These are phyloP conservation scores for Ambrosia artemisiifolia DNA, from an alignment of 129 eudicot species.

Conservation along the genomic window DNA sequence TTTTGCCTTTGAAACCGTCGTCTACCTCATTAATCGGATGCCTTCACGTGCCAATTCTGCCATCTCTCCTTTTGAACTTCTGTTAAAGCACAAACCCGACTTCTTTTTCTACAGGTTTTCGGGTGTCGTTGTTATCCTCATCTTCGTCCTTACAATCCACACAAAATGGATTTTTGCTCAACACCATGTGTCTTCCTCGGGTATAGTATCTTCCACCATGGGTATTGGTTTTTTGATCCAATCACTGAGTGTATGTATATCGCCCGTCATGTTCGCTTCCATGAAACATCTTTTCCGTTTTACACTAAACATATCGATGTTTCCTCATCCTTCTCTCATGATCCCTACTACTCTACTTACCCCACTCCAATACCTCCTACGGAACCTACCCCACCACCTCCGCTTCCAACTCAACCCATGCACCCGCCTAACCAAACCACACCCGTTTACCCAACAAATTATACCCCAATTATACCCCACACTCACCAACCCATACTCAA, in stretches of 20 bases:
- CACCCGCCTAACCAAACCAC: no score
- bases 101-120: background rate
- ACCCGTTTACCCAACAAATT: no score
- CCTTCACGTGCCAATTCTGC: background rate
- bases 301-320: background rate
- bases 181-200: conserved; percentile 19
- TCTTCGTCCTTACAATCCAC: background rate
- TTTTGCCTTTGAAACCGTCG: background rate
- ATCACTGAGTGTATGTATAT: background rate
- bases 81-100: background rate
- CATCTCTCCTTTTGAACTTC: background rate
- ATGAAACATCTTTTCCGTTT: background rate
- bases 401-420: no score
- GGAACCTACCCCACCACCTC: no score
- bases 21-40: conserved; percentile 17
- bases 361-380: background rate
- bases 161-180: no score
- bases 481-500: no score
- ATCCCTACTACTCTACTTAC: background rate
- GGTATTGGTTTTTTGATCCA: conserved; percentile 5
- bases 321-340: background rate
- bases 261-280: background rate
- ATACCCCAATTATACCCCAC: no score
- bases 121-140: conserved; percentile 2
- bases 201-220: background rate